phyloP scores from a whole-genome alignment of 2,329 filamentous ascomycete genomes.

The Aspergillus fructus region DNA sequence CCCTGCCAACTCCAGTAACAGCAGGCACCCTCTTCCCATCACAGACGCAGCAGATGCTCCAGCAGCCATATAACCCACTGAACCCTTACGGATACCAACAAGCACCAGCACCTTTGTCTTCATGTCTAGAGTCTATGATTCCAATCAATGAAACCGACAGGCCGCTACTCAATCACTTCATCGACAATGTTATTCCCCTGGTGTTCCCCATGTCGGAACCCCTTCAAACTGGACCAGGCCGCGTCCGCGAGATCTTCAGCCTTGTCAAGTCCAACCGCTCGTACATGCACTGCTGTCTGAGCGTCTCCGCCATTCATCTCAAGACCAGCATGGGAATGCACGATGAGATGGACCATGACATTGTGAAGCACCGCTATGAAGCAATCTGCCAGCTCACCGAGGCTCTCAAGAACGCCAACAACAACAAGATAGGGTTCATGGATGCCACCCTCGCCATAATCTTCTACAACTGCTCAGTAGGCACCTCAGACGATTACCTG shows the following conservation, averaged over 20 bases:
- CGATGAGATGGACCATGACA: background rate
- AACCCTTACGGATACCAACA: background rate
- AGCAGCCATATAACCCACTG: background rate
- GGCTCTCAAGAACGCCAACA: slow-evolving; percentile 72
- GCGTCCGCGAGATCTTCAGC: slow-evolving; percentile 77
- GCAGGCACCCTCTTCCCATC: background rate
- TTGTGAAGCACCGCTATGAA: slow-evolving; percentile 76
- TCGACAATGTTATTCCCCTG: slow-evolving; percentile 75
- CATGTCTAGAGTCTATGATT: slow-evolving; percentile 1
- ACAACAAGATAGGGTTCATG: slow-evolving; percentile 75
- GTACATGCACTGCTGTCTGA: slow-evolving; percentile 91
- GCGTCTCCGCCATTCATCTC: slow-evolving; percentile 85
- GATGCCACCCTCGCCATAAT: slow-evolving; percentile 92
- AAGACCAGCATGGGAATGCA: slow-evolving; percentile 57
- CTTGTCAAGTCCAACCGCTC: slow-evolving; percentile 76
- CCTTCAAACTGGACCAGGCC: slow-evolving; percentile 78
- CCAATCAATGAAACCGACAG: slow-evolving; percentile 57
- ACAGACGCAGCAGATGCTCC: background rate
- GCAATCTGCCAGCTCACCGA: slow-evolving; percentile 83
- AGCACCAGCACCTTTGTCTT: background rate
- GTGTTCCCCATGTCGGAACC: slow-evolving; percentile 75
- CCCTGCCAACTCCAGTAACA: background rate
- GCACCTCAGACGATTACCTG: slow-evolving; percentile 75
- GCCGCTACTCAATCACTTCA: slow-evolving; percentile 77
- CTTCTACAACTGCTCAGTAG: slow-evolving; percentile 91